Base-by-base conservation (phyloP, 768 basidiomycete genomes). In the Tylopilus plumbeoviolaceoides region DNA sequence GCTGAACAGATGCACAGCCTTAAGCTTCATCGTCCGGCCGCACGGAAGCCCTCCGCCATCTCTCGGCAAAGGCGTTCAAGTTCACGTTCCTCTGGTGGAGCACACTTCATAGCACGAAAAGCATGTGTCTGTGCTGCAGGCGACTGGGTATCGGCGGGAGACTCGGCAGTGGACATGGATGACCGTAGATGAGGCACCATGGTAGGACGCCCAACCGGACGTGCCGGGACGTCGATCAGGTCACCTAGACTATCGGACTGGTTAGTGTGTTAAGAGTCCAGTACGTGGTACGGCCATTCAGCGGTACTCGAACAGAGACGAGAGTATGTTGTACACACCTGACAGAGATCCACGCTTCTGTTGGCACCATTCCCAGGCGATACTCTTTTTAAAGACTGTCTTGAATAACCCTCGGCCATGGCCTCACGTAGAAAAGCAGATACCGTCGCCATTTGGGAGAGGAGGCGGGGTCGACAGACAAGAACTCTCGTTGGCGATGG, bases 361-460 rank as follows among this genome's bases (percentile, higher is more conserved):
- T 93, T 92, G 0, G 94, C 94, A 40, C 95, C 91, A 97, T 95
- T 1, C 95, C 95, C 7, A 98, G 75, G 53, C 85, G 81, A 55
- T 79, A 83, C 59, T 95, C 91, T 62, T 97, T 94, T 52, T 85
- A 63, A 98, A 98, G 74, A 95, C 98, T 0, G 90, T 79, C 59
- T 86, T 82, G 72, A 95, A 95, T 98, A 98, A 0, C 94, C 94
- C 48, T 93, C 87, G 0, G 92, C 91, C 87, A 91, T 88, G 30
- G 79, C 76, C 47, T 87, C 85, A 2, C 81, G 77, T 3, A 82
- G 75, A 68, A 91, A 90, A 1, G 80, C 64, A 30, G 70, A 55
- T 3, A 48, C 15, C 38, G 4, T 36, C n/a, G 6, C 60, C 51
- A 48, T 47, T 59, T 2, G 52, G 53, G 28, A 57, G 57, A 27